phyloP scores from a whole-genome alignment of 208 protist species.

The Naegleria fowleri region DNA sequence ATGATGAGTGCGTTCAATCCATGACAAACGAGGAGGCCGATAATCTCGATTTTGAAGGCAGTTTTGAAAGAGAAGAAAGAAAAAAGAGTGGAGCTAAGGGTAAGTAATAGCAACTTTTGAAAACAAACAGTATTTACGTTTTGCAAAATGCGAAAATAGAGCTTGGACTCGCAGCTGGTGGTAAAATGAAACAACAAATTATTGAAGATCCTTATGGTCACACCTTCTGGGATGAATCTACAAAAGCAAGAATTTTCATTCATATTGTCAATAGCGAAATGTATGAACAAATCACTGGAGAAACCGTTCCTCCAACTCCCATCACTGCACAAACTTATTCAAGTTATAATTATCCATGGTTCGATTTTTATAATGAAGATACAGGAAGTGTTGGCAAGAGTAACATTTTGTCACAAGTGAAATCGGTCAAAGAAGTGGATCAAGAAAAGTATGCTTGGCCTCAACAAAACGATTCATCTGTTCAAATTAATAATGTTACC shows the following conservation, averaged over 20 bases:
- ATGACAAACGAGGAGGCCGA: no score
- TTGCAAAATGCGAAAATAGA: not conserved
- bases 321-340: not conserved
- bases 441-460: constrained; percentile 13
- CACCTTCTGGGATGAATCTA: not conserved
- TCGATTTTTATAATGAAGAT: not conserved
- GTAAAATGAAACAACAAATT: not conserved
- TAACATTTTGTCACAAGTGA: not conserved
- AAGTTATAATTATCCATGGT: not conserved
- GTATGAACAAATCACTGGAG: not conserved
- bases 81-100: no score
- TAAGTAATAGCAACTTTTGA: no score
- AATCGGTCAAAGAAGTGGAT: not conserved
- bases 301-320: not conserved
- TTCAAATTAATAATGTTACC: not conserved
- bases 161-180: not conserved
- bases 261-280: constrained; percentile 4
- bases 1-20: no score
- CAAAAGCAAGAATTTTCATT: not conserved
- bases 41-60: no score
- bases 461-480: not conserved
- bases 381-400: not conserved
- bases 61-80: no score
- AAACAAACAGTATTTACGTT: no score
- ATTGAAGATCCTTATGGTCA: constrained; percentile 1